Percentiles rank a stretch among this genome's conserved stretches.
These are phyloP conservation scores for Diaporthe velutina DNA, from an alignment of 2,329 filamentous ascomycete species.

Conservation along the genomic window DNA sequence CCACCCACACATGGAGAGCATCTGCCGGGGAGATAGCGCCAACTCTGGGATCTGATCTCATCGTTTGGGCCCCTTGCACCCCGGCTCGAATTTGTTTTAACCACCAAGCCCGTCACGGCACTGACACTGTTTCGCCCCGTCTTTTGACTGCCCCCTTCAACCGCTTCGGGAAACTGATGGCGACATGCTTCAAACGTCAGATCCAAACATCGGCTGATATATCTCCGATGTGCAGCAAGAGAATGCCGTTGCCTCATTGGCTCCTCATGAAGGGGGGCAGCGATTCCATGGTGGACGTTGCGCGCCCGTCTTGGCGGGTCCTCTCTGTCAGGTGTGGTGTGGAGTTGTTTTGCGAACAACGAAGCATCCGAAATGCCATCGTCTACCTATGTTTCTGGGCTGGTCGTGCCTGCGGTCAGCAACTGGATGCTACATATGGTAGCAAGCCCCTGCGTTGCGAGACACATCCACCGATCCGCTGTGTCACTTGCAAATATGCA, in stretches of 20 bases:
- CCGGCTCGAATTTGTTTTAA: constrained; percentile 16
- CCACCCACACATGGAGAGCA: neutral
- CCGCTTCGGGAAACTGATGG: constrained; percentile 10
- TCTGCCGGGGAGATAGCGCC: constrained; percentile 14
- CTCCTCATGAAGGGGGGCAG: no score
- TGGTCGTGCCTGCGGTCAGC: constrained; percentile 5
- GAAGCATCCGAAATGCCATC: neutral
- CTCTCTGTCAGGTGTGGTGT: neutral
- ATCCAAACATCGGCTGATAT: constrained; percentile 28
- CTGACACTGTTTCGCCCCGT: constrained; percentile 27
- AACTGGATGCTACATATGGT: constrained; percentile 10
- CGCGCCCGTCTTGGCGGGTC: neutral
- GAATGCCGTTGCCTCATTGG: neutral
- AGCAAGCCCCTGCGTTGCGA: constrained; percentile 6
- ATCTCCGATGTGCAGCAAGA: neutral
- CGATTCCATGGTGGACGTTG: neutral
- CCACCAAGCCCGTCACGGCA: constrained; percentile 5
- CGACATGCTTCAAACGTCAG: constrained; percentile 26
- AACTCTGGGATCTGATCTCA: constrained; percentile 26
- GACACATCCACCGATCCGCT: constrained; percentile 2
- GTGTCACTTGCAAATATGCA: constrained; percentile 7
- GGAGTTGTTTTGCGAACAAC: neutral
- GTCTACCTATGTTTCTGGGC: neutral
- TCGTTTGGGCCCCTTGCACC: constrained; percentile 15
- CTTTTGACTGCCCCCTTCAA: constrained; percentile 22